Evolutionary conservation across 1,284 basidiomycete genomes (phyloP), one percentile per base, ranked within the genome.

Genomic region (Filobasidium uniguttulatum): DNA sequence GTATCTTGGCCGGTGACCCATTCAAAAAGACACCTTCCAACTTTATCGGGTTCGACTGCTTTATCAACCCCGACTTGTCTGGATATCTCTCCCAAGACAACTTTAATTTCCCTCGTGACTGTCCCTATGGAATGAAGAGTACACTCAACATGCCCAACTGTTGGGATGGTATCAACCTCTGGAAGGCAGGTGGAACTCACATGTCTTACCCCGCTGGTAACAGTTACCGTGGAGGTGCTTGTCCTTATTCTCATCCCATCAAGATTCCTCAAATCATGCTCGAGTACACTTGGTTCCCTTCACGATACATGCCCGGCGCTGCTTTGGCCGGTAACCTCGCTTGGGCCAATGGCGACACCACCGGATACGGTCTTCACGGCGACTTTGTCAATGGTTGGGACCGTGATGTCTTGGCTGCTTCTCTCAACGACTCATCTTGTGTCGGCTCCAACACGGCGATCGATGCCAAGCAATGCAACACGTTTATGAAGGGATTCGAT

Each of bases 91-190:
- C 33, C 12, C 12, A 38, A 19, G 43, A 49, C 28, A 49, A 50
- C 25, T 52, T 48, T 38, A 52, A 52, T 38, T 52, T 52, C 31
- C 34, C 40, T 29, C 45, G 46, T 25, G 36, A 43, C 12, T 52
- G 50, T 28, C 63, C 67, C 12, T 54, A 62, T 26, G 69, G 69
- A 37, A 61, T 72, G 57, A 59, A 70, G 45, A 62, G 65, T 19
- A 68, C 70, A 50, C 60, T 71, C 44, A 46, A 30, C 22, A 48
- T 53, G 31, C 52, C 52, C 14, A 30, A 57, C 59, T 54, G 51
- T 57, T 74, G 72, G 72, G 70, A 73, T 48, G 72, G 72, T 25
- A 57, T 63, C 36, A 65, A 72, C 55, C 55, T 63, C 23, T 64
- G 60, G 54, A 57, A 56, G 36, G 19, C 53, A 1, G 60, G 63